Evolutionary conservation across 2,329 filamentous ascomycete genomes (phyloP), one percentile per base, ranked within the genome.

Genomic region (Hyphodiscus sp.): DNA sequence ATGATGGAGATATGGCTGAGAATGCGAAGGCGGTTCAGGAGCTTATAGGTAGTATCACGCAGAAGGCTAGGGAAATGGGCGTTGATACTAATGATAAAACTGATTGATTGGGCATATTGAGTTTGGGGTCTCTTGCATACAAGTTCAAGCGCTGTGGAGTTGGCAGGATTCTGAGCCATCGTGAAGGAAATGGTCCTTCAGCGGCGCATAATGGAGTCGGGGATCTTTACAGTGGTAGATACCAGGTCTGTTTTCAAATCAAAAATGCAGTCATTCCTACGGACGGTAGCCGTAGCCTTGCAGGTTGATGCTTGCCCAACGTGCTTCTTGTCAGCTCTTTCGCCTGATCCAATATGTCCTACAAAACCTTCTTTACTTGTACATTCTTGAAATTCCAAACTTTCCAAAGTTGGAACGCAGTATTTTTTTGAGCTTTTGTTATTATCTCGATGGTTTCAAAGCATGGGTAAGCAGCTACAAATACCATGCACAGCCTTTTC

Each of bases 1-100:
- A 69, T 44, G 70, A 70, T 45, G 58, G 57, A 9, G 68, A 70
- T 52, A 73, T 75, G 30, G 63, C 67, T 38, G 58, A 59, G 3
- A 69, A 76, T 48, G 65, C 70, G 42, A 68, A 69, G 49, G 60
- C 57, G 49, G 64, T 65, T 23, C 33, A 38, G 33, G 33, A 38
- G 33, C 16, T 38, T 13, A 13, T 38, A 29, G 42, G 18, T 19
- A 18, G 42, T 16, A 44, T 23, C 42, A 20, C 70, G 41, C 68
- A 69, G 49, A 62, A 58, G 48, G 65, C 65, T 20, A 62, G 60
- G 20, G 59, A 63, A 33, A 44, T 67, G 51, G 50, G 6, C 16
- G 42, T 44, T 44, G 42, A 19, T 11, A 44, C 13, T 11, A 19
- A 45, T 20, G 43, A 18, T 20, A 20, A 9, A 20, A 9, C 13